Base-by-base conservation (phyloP, 164 flowering plant species). In the Chimonanthus salicifolius region DNA sequence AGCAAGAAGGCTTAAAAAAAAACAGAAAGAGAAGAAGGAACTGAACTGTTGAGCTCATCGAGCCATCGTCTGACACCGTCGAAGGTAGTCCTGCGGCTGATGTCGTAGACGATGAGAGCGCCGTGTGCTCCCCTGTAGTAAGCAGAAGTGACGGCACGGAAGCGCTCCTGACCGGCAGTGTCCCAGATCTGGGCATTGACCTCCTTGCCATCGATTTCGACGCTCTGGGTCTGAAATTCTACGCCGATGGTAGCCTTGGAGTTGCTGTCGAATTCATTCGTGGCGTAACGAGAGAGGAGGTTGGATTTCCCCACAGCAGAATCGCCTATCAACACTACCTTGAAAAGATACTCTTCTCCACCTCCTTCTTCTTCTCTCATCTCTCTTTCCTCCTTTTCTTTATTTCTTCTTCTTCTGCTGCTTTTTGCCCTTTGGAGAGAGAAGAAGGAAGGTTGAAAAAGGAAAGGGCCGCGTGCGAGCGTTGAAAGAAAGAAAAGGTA, bases 171-270 rank as follows among this genome's bases (percentile, higher is more conserved):
- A 3, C 85, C 85, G 3, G 85, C 85, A 4, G 85, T 83, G 64
- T 83, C 85, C 85, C 85, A 83, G 79, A 83, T 83, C 82, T 83
- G 86, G 62, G 86, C 86, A 71, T 83, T 83, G 16, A 83, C 86
- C 49, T 83, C 86, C 74, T 79, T 83, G 10, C 86, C 86, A 47
- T 81, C 79, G 69, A 83, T 83, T 6, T 83, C 86, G 73, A 83
- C 78, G 74, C 86, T 83, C 73, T 83, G 86, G 3, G 85, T 83
- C 79, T 83, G 85, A 64, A 83, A 83, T 47, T 83, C 85, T 16
- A 83, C 85, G 7, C 84, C 85, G 47, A 83, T 83, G 16, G 86
- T 83, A 7, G 86, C 86, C 73, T 81, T 83, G 49, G 86, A 79
- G 49, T 83, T 70, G 71, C 76, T 44, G 67, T 75, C 81, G 74